phyloP scores from a whole-genome alignment of 2,329 filamentous ascomycete species.

The Keithomyces neogunnii region DNA sequence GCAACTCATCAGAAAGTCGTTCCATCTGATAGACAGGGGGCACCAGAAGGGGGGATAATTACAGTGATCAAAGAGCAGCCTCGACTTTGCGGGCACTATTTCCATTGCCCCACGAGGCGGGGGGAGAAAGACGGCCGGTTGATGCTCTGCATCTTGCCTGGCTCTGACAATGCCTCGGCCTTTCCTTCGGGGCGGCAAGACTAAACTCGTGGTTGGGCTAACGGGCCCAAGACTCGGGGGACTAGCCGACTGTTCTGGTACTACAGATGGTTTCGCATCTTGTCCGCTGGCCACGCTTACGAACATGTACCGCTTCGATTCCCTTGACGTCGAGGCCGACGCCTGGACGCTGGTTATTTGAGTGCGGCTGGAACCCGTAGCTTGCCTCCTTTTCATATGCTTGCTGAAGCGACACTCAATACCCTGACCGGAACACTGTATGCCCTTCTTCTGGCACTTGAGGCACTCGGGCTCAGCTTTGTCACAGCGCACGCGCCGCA shows the following conservation, averaged over 20 bases:
- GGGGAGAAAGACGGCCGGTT: background rate
- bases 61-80: constrained; percentile 29
- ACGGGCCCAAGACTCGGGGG: background rate
- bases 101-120: constrained; percentile 17
- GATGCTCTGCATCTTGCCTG: background rate
- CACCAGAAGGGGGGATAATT: background rate
- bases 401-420: constrained; percentile 27
- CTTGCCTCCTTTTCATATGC: constrained; percentile 13
- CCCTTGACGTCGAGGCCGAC: background rate
- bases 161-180: background rate
- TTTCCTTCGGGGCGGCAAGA: background rate
- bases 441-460: constrained; percentile 30
- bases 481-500: constrained; percentile 30
- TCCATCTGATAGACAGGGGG: background rate
- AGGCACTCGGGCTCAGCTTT: constrained; percentile 27
- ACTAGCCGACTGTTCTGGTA: background rate
- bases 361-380: background rate
- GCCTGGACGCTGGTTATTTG: background rate
- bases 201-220: background rate
- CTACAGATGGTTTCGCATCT: background rate
- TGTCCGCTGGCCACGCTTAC: background rate
- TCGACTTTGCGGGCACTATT: constrained; percentile 17
- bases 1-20: background rate
- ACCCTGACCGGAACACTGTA: constrained; percentile 29
- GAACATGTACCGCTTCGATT: background rate